Evolutionary conservation across 2,329 filamentous ascomycete genomes (phyloP).

Genomic region (Botrytis pseudocinerea): DNA sequence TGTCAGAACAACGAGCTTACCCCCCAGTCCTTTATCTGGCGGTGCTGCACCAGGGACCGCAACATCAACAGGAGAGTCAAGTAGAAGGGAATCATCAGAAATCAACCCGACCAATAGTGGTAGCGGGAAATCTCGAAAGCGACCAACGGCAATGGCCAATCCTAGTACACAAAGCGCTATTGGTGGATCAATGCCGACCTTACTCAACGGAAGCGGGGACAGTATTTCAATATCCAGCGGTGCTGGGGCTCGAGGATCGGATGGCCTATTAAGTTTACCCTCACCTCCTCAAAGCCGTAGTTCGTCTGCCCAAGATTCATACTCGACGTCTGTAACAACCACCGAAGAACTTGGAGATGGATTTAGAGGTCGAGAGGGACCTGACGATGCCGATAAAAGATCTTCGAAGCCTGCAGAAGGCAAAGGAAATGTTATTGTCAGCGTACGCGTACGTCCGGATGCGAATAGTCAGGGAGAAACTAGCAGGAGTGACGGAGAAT

Average conservation of each 20-base stretch:
- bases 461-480: slow-evolving; percentile 61
- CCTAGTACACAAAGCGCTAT: slow-evolving; percentile 41
- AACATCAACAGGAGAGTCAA: slow-evolving; percentile 31
- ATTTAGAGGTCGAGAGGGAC: slow-evolving; percentile 39
- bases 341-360: slow-evolving; percentile 76
- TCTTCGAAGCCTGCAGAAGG: slow-evolving; percentile 60
- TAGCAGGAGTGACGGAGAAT: slow-evolving; percentile 71
- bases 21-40: slow-evolving; percentile 58
- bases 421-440: slow-evolving; percentile 95
- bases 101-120: slow-evolving; percentile 29
- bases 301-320: slow-evolving; percentile 89
- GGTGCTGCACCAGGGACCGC: slow-evolving; percentile 41
- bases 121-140: slow-evolving; percentile 33
- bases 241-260: slow-evolving; percentile 65
- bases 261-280: slow-evolving; percentile 72
- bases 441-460: slow-evolving; percentile 89
- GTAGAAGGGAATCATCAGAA: slow-evolving; percentile 34
- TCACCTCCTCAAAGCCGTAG: slow-evolving; percentile 87
- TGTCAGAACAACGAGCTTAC: slow-evolving; percentile 59
- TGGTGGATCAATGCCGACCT: slow-evolving; percentile 60
- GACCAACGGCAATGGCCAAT: slow-evolving; percentile 39
- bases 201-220: slow-evolving; percentile 77
- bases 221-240: slow-evolving; percentile 68
- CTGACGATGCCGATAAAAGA: slow-evolving; percentile 40
- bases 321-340: slow-evolving; percentile 85